Percentiles rank a stretch among this genome's conserved stretches.
phyloP scores from a whole-genome alignment of 139 green algal species.

The Pseudopediastrum boryanum region DNA sequence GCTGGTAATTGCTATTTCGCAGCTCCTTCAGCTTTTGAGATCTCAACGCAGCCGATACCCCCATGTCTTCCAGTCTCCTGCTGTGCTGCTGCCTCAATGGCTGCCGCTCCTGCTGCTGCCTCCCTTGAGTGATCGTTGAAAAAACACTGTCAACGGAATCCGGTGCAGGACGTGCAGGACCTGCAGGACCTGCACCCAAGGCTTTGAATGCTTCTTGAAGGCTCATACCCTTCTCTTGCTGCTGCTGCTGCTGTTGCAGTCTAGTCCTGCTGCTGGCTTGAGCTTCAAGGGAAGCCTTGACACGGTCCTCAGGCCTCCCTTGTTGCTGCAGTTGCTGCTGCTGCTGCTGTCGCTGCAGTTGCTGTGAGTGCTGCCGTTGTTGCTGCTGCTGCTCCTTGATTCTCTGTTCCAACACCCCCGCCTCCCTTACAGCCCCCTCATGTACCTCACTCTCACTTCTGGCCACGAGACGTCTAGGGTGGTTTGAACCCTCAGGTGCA shows the following conservation, averaged over 20 bases:
- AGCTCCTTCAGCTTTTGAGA: background rate
- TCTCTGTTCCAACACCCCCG: background rate
- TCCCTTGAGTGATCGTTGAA: background rate
- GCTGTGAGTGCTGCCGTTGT: background rate
- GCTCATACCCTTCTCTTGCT: too few species aligned
- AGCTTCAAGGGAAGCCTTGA: background rate
- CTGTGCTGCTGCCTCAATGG: background rate
- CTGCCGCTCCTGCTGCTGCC: slow-evolving; percentile 5
- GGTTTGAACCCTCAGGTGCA: background rate
- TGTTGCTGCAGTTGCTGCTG: background rate
- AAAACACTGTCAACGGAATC: background rate
- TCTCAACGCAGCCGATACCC: too few species aligned
- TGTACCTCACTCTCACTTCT: background rate
- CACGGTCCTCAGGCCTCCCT: background rate
- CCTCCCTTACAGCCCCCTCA: background rate
- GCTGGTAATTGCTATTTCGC: background rate
- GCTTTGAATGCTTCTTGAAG: background rate
- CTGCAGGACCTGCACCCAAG: background rate
- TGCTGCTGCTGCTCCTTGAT: slow-evolving; percentile 7
- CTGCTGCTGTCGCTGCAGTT: background rate
- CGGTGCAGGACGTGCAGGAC: background rate
- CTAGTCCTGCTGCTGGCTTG: background rate
- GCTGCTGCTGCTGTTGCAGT: background rate
- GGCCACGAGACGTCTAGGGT: background rate
- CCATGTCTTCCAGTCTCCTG: too few species aligned